Conservation (phyloP, 768 basidiomycete species). For the Cystoderma amianthinum region DNA sequence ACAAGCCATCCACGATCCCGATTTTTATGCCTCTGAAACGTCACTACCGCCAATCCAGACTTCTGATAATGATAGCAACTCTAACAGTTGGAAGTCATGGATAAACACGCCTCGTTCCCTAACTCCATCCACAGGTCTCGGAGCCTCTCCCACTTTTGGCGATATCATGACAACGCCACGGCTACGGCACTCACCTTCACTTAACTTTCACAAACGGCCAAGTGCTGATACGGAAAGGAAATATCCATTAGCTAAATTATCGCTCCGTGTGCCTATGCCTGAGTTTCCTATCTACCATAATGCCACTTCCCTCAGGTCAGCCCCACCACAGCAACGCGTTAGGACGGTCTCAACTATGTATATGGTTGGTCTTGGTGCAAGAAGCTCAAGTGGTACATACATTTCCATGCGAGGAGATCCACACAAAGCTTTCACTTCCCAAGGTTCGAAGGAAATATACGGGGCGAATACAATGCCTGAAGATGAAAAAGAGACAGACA, state of each 20-base stretch:
- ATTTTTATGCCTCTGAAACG: conserved; percentile 9
- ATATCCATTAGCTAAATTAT: conserved; percentile 39
- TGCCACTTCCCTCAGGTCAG: no score
- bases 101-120: conserved; percentile 35
- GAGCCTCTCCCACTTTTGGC: conserved; percentile 56
- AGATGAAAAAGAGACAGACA: not conserved
- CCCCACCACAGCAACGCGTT: not conserved
- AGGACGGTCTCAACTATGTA: conserved; percentile 59
- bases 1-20: conserved; percentile 43
- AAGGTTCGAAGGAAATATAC: not conserved
- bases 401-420: not conserved
- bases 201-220: conserved; percentile 15
- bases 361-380: conserved; percentile 50
- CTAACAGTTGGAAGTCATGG: conserved; percentile 50
- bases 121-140: conserved; percentile 17
- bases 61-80: not conserved
- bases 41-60: conserved; percentile 1
- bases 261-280: conserved; percentile 57
- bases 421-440: not conserved
- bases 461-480: not conserved
- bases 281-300: no score
- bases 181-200: conserved; percentile 41
- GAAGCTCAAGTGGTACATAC: conserved; percentile 17
- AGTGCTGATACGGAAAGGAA: conserved; percentile 4
- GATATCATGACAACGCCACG: conserved; percentile 63